These are phyloP conservation scores for Stemphylium beticola DNA, from an alignment of 2,329 filamentous ascomycete species.

Conservation along the genomic window DNA sequence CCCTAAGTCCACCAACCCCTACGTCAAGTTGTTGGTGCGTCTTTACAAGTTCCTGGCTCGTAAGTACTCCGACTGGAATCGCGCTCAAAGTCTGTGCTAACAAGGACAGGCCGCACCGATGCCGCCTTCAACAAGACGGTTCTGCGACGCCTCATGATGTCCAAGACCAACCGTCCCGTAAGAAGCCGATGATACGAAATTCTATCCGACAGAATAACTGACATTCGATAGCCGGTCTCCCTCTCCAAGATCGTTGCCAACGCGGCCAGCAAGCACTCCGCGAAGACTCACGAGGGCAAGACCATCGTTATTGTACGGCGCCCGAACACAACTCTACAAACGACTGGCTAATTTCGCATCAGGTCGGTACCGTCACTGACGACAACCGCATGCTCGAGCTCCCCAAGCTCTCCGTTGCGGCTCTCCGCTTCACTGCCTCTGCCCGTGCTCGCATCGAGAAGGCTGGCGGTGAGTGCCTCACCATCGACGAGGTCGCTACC, in stretches of 20 bases:
- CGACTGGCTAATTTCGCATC: slow-evolving; percentile 19
- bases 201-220: slow-evolving; percentile 17
- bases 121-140: slow-evolving; percentile 98
- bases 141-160: slow-evolving; percentile 97
- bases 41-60: slow-evolving; percentile 96
- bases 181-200: slow-evolving; percentile 19
- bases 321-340: neutral
- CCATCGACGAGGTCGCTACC: slow-evolving; percentile 95
- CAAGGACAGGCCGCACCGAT: slow-evolving; percentile 82
- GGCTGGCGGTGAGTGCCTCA: slow-evolving; percentile 93
- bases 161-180: slow-evolving; percentile 85
- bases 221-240: slow-evolving; percentile 67
- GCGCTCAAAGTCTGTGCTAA: slow-evolving; percentile 32
- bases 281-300: slow-evolving; percentile 70
- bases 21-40: slow-evolving; percentile 97
- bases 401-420: slow-evolving; percentile 92
- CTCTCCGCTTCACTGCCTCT: slow-evolving; percentile 94
- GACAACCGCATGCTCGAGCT: slow-evolving; percentile 85
- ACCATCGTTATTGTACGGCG: slow-evolving; percentile 76
- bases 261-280: slow-evolving; percentile 59
- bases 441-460: slow-evolving; percentile 92
- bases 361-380: slow-evolving; percentile 89
- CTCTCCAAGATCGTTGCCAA: slow-evolving; percentile 82
- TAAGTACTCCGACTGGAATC: slow-evolving; percentile 60
- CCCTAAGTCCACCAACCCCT: slow-evolving; percentile 94